Percentiles rank a stretch among this genome's conserved stretches.
Conservation (phyloP, 139 green algal genomes). For the Micromonas commoda region DNA sequence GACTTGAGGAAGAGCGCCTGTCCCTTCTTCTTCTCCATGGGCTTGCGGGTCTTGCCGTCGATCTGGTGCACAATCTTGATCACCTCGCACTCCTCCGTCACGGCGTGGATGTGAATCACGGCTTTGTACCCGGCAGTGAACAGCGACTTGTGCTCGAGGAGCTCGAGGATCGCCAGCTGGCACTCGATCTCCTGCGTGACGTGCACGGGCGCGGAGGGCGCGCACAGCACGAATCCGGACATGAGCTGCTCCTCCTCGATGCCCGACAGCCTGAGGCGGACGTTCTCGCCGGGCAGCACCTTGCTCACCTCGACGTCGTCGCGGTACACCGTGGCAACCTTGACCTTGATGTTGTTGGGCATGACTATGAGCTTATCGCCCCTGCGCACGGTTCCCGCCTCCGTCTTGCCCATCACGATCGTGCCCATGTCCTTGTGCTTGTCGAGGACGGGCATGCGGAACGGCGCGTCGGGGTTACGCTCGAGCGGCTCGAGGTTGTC, state of each 20-base stretch:
- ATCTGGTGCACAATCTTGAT: conserved; percentile 60
- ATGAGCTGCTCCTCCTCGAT: conserved; percentile 80
- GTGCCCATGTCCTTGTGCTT: conserved; percentile 94
- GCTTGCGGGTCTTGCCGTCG: conserved; percentile 53
- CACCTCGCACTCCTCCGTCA: conserved; percentile 91
- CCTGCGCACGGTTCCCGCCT: conserved; percentile 76
- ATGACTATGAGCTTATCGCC: conserved; percentile 81
- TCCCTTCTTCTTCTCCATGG: conserved; percentile 43
- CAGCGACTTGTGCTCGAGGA: conserved; percentile 94
- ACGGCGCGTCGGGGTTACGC: conserved; percentile 37
- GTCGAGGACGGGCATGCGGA: conserved; percentile 90
- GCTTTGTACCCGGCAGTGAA: conserved; percentile 80
- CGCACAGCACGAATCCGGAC: conserved; percentile 86
- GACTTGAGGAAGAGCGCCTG: conserved; percentile 46
- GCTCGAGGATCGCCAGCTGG: conserved; percentile 69
- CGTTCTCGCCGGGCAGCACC: conserved; percentile 52
- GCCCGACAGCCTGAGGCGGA: conserved; percentile 46
- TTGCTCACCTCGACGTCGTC: conserved; percentile 83
- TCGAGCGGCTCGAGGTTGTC: conserved; percentile 67
- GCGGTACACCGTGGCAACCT: conserved; percentile 78
- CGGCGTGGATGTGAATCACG: conserved; percentile 47
- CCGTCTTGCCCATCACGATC: conserved; percentile 96
- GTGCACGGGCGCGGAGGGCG: not conserved
- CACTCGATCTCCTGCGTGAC: conserved; percentile 46
- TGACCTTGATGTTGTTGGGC: conserved; percentile 86